Base-by-base conservation (phyloP, 2,329 filamentous ascomycete species). In the Colletotrichum graminicola region DNA sequence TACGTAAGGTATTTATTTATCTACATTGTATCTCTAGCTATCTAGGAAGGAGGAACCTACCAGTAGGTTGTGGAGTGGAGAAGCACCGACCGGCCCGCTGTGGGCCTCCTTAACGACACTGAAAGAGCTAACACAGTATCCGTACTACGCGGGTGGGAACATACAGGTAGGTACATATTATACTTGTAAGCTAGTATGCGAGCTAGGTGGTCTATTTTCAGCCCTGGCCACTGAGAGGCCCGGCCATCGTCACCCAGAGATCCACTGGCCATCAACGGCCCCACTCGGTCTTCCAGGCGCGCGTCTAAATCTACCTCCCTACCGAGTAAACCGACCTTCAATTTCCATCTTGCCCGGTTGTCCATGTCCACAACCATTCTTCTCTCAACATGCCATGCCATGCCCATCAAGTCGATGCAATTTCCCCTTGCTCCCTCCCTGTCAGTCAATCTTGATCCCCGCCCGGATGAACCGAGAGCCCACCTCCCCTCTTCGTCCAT, bases 291-390 rank as follows among this genome's bases (percentile, higher is more conserved):
- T n/a, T 67, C 57, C 59, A 73, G 67, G 71, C 71, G 71, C 71
- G 71, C 71, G 71, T 73, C 71, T 73, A 73, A 70, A 45, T 43
- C n/a, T 32, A 70, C 49, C 70, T 62, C 10, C 34, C 34, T 8
- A 36, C 4, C 14, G 11, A 6, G 14, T 41, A 41, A 41, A 45
- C 39, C 18, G 45, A 71, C 49, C 66, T 62, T 66, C 62, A 72
- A 67, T 64, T 60, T 52, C 51, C n/a, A 57, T 62, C 47, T 47
- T 45, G 60, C 56, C 51, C 29, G 29, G 54, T 62, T 61, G n/a
- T 16, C 39, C n/a, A 29, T 41, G 34, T 41, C 61, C 26, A 36
- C 34, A 18, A 45, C 8, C 43, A 3, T 45, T 18, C 16, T 7
- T 29, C 47, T 18, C 47, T 21, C 39, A 36, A 36, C 34, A 36